Evolutionary conservation across 495 filamentous ascomycete genomes (phyloP).

Genomic region (Ascobolus immersus): DNA sequence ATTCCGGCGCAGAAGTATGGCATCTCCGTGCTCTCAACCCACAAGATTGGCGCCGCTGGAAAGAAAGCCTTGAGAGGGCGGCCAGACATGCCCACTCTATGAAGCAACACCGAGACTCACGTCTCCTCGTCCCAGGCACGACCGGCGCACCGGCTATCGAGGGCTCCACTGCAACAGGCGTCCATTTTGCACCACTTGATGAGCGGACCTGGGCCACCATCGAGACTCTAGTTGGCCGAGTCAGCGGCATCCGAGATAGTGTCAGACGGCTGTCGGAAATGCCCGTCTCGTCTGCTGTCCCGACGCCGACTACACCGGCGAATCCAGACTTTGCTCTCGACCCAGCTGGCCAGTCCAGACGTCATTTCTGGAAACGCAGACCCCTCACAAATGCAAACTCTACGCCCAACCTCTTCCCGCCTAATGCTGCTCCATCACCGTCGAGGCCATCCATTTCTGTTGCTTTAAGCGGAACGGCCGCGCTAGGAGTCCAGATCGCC

Average conservation of each 20-base stretch:
- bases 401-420: too few relatives aligned
- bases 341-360: too few relatives aligned
- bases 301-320: too few relatives aligned
- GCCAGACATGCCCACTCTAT: constrained; percentile 17
- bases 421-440: too few relatives aligned
- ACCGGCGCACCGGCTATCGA: constrained; percentile 5
- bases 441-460: constrained; percentile 1
- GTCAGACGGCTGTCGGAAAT: constrained; percentile 51
- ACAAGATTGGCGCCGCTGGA: constrained; percentile 72
- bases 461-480: constrained; percentile 2
- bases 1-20: constrained; percentile 93
- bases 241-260: constrained; percentile 71
- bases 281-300: too few relatives aligned
- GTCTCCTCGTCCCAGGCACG: constrained; percentile 6
- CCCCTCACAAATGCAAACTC: too few relatives aligned
- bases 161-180: constrained; percentile 4
- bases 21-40: constrained; percentile 64
- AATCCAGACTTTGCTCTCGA: too few relatives aligned
- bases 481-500: too few relatives aligned
- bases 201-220: constrained; percentile 67
- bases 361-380: too few relatives aligned
- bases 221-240: constrained; percentile 52
- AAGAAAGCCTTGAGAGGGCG: constrained; percentile 55
- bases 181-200: constrained; percentile 22
- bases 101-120: constrained; percentile 7